Conservation (phyloP, 768 basidiomycete genomes). For the Tylopilus sp. region DNA sequence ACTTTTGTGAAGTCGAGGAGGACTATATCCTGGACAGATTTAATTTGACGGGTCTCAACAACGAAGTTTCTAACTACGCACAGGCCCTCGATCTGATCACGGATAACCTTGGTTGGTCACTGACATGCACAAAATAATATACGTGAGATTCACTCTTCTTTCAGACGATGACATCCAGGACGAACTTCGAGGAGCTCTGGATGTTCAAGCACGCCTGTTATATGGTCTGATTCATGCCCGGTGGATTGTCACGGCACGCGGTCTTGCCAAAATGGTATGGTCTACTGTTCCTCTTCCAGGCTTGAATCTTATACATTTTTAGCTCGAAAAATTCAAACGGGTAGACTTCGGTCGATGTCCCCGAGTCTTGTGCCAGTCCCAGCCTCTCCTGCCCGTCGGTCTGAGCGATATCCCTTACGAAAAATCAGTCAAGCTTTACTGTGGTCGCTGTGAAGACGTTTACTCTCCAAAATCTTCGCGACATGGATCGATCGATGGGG, state of each 20-base stretch:
- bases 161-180: slow-evolving; percentile 93
- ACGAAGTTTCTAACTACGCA: slow-evolving; percentile 91
- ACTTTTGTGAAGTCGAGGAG: slow-evolving; percentile 99
- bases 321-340: slow-evolving; percentile 97
- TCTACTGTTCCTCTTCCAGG: not conserved
- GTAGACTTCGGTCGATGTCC: slow-evolving; percentile 99
- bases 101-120: slow-evolving; percentile 81
- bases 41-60: slow-evolving; percentile 96
- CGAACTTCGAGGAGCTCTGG: slow-evolving; percentile 85
- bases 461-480: slow-evolving; percentile 97
- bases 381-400: slow-evolving; percentile 94
- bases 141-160: not conserved
- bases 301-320: slow-evolving; percentile 3
- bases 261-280: slow-evolving; percentile 89
- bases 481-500: slow-evolving; percentile 96
- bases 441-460: slow-evolving; percentile 97
- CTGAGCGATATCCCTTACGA: slow-evolving; percentile 97
- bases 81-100: slow-evolving; percentile 96
- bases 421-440: slow-evolving; percentile 98
- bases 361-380: slow-evolving; percentile 90
- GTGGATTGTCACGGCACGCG: slow-evolving; percentile 94
- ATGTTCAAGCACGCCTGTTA: slow-evolving; percentile 88
- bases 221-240: slow-evolving; percentile 97
- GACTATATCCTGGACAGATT: slow-evolving; percentile 98
- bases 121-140: not conserved